Evolutionary conservation across 2,329 filamentous ascomycete species (phyloP).

Genomic region (Drechslerella coelobrocha): DNA sequence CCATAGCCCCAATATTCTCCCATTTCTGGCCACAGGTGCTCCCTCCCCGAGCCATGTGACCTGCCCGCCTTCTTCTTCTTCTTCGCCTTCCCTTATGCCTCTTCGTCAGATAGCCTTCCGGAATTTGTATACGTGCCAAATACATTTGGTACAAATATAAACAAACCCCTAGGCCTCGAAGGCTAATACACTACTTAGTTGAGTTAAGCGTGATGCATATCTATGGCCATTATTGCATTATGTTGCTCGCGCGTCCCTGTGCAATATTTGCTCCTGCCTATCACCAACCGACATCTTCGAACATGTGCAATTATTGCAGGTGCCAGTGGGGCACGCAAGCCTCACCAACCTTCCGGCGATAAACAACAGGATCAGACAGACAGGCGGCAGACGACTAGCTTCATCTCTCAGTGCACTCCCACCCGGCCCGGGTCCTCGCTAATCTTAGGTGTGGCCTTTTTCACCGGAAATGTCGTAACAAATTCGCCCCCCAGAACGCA

Average conservation of each 20-base stretch:
- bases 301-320: too few species aligned
- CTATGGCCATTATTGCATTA: slow-evolving; percentile 7
- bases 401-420: not conserved
- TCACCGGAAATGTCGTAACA: not conserved
- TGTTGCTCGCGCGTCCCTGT: slow-evolving; percentile 9
- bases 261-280: not conserved
- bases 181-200: too few species aligned
- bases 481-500: not conserved
- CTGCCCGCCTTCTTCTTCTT: not conserved
- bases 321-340: not conserved
- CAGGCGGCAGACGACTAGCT: too few species aligned
- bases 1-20: slow-evolving; percentile 43
- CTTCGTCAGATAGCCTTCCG: not conserved
- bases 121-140: not conserved
- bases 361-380: not conserved
- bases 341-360: not conserved
- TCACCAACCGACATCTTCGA: not conserved
- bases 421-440: not conserved
- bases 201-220: not conserved
- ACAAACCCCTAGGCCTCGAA: too few species aligned
- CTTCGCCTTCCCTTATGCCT: not conserved
- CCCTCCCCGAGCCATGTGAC: slow-evolving; percentile 36
- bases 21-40: slow-evolving; percentile 28
- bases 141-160: too few species aligned
- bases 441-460: not conserved